phyloP scores from a whole-genome alignment of 257 asterid genomes.

The Solanum stenotomum region DNA sequence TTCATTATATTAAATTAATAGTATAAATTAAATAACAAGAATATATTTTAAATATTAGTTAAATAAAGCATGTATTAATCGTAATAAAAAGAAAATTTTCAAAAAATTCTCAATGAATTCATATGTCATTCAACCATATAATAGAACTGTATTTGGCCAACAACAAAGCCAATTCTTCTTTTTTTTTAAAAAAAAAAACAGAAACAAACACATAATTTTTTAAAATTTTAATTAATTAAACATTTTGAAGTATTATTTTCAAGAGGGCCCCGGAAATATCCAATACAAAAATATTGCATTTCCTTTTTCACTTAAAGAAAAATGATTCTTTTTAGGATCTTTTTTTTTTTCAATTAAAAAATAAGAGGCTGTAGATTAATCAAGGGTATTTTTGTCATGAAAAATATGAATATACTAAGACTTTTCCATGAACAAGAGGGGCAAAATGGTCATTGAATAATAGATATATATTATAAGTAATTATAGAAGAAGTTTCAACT shows the following conservation, averaged over 20 bases:
- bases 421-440: background rate
- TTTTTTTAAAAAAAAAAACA: no score
- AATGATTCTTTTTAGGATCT: background rate
- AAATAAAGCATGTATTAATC: background rate
- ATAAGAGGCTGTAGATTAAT: background rate
- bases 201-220: no score
- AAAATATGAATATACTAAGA: background rate
- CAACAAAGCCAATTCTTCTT: background rate
- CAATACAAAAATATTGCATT: background rate
- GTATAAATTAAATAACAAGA: background rate
- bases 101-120: background rate
- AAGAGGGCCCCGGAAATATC: background rate
- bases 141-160: background rate
- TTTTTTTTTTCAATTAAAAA: background rate
- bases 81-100: background rate
- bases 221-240: background rate
- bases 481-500: slow-evolving; percentile 8
- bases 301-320: background rate
- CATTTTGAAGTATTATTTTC: background rate
- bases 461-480: background rate
- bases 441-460: background rate
- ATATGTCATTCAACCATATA: background rate
- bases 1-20: background rate
- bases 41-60: background rate
- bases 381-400: background rate